These are phyloP conservation scores for Verticillium alfalfae DNA, from an alignment of 2,329 filamentous ascomycete species.

Conservation along the genomic window DNA sequence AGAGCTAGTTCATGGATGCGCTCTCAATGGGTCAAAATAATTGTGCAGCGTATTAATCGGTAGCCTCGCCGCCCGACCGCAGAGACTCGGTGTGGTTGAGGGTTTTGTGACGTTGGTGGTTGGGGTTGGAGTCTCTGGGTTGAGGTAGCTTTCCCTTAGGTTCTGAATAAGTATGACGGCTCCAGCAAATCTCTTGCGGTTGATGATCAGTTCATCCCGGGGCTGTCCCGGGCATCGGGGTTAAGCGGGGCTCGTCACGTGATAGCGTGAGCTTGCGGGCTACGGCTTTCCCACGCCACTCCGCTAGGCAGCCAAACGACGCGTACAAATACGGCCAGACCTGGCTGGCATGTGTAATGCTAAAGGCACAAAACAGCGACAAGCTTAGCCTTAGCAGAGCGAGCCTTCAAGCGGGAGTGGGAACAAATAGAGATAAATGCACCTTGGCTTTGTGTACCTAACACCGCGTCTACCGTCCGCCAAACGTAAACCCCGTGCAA, in stretches of 20 bases:
- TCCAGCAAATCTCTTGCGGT: constrained; percentile 2
- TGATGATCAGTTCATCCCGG: constrained; percentile 5
- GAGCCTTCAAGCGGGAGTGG: not conserved
- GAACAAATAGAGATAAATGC: not conserved
- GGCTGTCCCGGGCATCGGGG: constrained; percentile 2
- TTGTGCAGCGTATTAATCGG: not conserved
- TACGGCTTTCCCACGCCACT: not conserved
- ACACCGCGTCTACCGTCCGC: not conserved
- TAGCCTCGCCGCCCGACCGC: not conserved
- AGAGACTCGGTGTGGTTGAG: not conserved
- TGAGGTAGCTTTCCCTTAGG: not conserved
- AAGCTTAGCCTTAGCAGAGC: too few species aligned
- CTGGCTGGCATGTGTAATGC: not conserved
- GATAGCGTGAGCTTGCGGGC: not conserved
- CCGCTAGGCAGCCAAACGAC: not conserved
- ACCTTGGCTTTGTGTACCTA: not conserved
- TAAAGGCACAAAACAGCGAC: too few species aligned
- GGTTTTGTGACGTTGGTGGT: not conserved
- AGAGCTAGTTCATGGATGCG: not conserved
- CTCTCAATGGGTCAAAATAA: not conserved
- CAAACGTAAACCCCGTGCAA: not conserved
- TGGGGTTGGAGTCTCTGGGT: not conserved
- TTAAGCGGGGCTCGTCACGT: constrained; percentile 1
- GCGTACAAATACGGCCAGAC: not conserved
- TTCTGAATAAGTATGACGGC: not conserved